Evolutionary conservation across 768 basidiomycete genomes (phyloP).

Genomic region (Mycena sanguinolenta): DNA sequence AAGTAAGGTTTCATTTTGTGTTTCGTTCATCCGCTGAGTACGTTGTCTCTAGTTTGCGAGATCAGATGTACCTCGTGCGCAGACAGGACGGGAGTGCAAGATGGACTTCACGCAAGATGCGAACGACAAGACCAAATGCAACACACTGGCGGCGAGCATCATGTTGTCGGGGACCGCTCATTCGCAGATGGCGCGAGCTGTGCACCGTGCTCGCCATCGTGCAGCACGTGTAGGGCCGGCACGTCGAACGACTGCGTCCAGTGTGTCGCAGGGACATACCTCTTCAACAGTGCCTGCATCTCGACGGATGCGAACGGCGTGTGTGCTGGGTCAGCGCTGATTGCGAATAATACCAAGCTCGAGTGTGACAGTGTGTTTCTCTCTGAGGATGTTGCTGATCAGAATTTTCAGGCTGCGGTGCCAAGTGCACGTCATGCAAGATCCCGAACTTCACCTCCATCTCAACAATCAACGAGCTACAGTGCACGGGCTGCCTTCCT

Average conservation of each 20-base stretch:
- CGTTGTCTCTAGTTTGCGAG: constrained; percentile 71
- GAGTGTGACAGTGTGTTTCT: constrained; percentile 82
- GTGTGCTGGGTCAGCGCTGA: constrained; percentile 76
- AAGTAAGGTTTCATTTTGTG: constrained; percentile 5
- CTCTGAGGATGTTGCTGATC: constrained; percentile 7
- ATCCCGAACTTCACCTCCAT: constrained; percentile 79
- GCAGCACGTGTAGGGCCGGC: constrained; percentile 77
- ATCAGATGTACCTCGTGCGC: constrained; percentile 81
- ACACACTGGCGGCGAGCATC: constrained; percentile 61
- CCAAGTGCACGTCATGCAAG: constrained; percentile 83
- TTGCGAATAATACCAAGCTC: constrained; percentile 87
- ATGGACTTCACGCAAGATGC: constrained; percentile 75
- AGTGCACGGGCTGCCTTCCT: constrained; percentile 85
- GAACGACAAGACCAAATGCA: constrained; percentile 77
- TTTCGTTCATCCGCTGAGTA: constrained; percentile 16
- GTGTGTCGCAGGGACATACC: constrained; percentile 72
- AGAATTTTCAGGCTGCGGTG: constrained; percentile 74
- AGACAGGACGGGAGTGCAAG: constrained; percentile 77
- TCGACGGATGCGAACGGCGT: constrained; percentile 74
- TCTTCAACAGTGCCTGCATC: constrained; percentile 80
- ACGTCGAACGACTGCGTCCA: constrained; percentile 79
- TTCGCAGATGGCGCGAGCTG: constrained; percentile 71
- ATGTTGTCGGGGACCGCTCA: constrained; percentile 77
- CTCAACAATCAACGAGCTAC: constrained; percentile 73
- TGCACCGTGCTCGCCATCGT: constrained; percentile 72